These are phyloP conservation scores for Santalum album DNA, from an alignment of 164 flowering plant genomes.

Conservation along the genomic window DNA sequence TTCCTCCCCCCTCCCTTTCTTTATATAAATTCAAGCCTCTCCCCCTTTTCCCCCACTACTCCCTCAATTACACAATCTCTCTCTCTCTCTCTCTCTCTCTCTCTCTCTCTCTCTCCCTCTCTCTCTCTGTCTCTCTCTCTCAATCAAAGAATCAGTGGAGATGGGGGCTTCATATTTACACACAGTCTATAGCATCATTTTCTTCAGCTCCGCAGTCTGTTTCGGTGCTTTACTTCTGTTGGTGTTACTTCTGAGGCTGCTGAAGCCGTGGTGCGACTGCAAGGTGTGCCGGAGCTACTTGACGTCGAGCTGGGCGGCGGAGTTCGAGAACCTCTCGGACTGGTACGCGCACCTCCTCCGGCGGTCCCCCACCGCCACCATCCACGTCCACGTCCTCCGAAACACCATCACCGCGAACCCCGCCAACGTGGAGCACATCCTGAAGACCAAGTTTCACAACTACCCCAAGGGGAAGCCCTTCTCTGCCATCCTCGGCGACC, in stretches of 20 bases:
- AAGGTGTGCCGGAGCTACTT: constrained; percentile 36
- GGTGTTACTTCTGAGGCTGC: constrained; percentile 10
- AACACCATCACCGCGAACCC: constrained; percentile 75
- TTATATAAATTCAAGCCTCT: too few relatives aligned
- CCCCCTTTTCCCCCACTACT: too few relatives aligned
- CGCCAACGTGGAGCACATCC: constrained; percentile 59
- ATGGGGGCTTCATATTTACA: neutral
- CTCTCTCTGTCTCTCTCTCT: neutral
- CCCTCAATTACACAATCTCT: too few relatives aligned
- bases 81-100: neutral
- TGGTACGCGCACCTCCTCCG: constrained; percentile 56
- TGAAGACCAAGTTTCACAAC: constrained; percentile 63
- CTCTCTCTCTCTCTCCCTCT: neutral
- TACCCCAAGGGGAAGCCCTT: constrained; percentile 76
- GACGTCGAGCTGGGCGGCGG: constrained; percentile 30
- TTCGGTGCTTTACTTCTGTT: constrained; percentile 21
- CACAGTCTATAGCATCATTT: constrained; percentile 21
- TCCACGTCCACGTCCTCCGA: constrained; percentile 49
- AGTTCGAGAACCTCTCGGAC: constrained; percentile 52
- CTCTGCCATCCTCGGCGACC: constrained; percentile 49
- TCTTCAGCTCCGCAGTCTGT: constrained; percentile 22
- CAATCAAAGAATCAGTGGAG: too few relatives aligned
- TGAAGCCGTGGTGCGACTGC: constrained; percentile 43
- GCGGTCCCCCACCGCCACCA: constrained; percentile 44
- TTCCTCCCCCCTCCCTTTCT: too few relatives aligned